Conservation (phyloP, 331 rosid genomes). For the Pyracantha coccinea region DNA sequence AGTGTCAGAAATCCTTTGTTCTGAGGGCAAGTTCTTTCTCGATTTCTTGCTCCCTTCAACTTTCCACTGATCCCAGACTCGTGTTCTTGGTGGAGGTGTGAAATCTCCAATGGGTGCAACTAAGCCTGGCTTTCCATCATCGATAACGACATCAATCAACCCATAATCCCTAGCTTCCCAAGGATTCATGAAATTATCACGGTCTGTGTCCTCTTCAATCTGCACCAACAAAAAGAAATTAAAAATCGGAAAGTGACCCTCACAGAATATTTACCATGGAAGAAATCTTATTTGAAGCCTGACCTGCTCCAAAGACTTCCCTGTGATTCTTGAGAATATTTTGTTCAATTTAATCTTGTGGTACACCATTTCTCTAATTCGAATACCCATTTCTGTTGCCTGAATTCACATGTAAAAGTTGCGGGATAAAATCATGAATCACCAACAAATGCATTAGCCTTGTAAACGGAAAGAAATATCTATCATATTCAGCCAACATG, state of each 20-base stretch:
- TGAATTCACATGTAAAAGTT: constrained; percentile 24
- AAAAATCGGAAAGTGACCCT: neutral
- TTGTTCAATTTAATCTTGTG: constrained; percentile 84
- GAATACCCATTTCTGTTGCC: constrained; percentile 73
- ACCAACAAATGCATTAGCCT: neutral
- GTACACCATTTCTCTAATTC: constrained; percentile 73
- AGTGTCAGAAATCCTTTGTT: constrained; percentile 35
- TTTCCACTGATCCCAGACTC: constrained; percentile 49
- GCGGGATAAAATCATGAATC: neutral
- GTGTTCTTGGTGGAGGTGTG: constrained; percentile 65
- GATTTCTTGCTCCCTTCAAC: constrained; percentile 46
- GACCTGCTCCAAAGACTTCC: constrained; percentile 76
- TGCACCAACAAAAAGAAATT: constrained; percentile 17
- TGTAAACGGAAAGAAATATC: neutral
- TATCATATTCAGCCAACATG: neutral
- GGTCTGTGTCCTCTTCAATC: constrained; percentile 73
- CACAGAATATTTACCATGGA: neutral
- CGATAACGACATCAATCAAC: constrained; percentile 67
- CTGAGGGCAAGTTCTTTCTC: constrained; percentile 62
- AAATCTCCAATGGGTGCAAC: constrained; percentile 69
- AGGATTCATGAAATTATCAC: constrained; percentile 87
- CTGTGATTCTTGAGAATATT: constrained; percentile 72
- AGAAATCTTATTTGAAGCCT: neutral
- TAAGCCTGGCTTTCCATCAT: constrained; percentile 91
- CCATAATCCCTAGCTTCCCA: constrained; percentile 97